Evolutionary conservation across 2,329 filamentous ascomycete genomes (phyloP).

Genomic region (Aspergillus uvarum): DNA sequence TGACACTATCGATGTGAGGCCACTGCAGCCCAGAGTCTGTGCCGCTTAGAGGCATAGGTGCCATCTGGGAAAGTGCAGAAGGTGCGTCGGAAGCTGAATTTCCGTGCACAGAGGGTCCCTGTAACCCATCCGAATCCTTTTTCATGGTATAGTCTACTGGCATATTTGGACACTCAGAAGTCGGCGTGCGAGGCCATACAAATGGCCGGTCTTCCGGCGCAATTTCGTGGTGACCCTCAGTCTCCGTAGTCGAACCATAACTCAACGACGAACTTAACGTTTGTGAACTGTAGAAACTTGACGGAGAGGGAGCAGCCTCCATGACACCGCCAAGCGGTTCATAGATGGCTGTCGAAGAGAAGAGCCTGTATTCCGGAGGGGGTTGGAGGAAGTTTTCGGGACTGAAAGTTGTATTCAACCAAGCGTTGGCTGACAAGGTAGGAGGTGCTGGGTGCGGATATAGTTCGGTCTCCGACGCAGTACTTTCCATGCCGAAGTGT

Average conservation of each 20-base stretch:
- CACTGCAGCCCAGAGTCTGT: not conserved
- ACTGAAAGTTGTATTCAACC: slow-evolving; percentile 24
- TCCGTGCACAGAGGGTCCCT: slow-evolving; percentile 16
- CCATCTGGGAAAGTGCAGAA: not conserved
- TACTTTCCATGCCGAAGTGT: slow-evolving; percentile 25
- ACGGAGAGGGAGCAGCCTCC: slow-evolving; percentile 24
- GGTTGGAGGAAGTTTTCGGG: slow-evolving; percentile 22
- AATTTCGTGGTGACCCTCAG: not conserved
- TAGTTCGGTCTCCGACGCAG: slow-evolving; percentile 21
- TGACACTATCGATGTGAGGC: not conserved
- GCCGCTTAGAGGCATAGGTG: not conserved
- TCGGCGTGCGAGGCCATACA: slow-evolving; percentile 29
- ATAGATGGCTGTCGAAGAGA: slow-evolving; percentile 23
- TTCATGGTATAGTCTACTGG: slow-evolving; percentile 15
- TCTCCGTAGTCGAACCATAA: slow-evolving; percentile 25
- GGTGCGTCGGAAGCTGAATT: not conserved
- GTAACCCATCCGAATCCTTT: slow-evolving; percentile 19
- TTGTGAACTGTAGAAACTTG: slow-evolving; percentile 27
- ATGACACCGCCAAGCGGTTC: slow-evolving; percentile 23
- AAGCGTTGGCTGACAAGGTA: slow-evolving; percentile 21
- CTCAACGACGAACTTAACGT: slow-evolving; percentile 25
- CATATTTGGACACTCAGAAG: slow-evolving; percentile 22
- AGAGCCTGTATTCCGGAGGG: slow-evolving; percentile 23
- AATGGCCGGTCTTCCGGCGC: slow-evolving; percentile 17
- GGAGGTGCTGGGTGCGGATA: slow-evolving; percentile 22